These are phyloP conservation scores for Zygosaccharomyces gambellarensis DNA, from an alignment of 805 yeast genomes.

Conservation along the genomic window DNA sequence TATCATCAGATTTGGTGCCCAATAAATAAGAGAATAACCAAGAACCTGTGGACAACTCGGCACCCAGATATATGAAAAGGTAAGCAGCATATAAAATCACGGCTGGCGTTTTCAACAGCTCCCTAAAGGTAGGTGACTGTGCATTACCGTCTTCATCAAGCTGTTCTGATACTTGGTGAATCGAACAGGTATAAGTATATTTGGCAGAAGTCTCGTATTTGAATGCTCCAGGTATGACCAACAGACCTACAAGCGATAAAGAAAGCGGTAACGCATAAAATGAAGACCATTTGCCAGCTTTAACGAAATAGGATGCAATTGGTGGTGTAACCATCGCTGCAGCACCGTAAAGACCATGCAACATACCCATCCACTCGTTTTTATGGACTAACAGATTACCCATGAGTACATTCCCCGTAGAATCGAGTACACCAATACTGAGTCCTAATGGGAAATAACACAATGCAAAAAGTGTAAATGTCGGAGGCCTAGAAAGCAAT, in stretches of 20 bases:
- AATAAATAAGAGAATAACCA: slow-evolving; percentile 65
- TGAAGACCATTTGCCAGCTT: slow-evolving; percentile 28
- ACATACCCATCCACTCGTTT: slow-evolving; percentile 53
- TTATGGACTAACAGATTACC: slow-evolving; percentile 40
- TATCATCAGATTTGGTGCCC: slow-evolving; percentile 47
- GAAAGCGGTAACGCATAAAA: slow-evolving; percentile 34
- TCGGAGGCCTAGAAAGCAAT: slow-evolving; percentile 24
- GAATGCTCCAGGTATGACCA: slow-evolving; percentile 41
- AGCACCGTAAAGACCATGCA: slow-evolving; percentile 67
- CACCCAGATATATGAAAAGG: slow-evolving; percentile 61
- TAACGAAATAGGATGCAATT: slow-evolving; percentile 44
- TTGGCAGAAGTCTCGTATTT: slow-evolving; percentile 39
- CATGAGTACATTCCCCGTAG: slow-evolving; percentile 32
- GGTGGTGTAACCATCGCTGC: slow-evolving; percentile 72
- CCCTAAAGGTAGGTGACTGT: slow-evolving; percentile 6
- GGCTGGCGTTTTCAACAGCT: slow-evolving; percentile 29
- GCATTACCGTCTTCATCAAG: slow-evolving; percentile 18
- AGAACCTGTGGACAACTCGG: slow-evolving; percentile 64
- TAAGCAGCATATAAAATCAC: slow-evolving; percentile 49
- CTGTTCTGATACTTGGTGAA: slow-evolving; percentile 18
- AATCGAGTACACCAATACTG: slow-evolving; percentile 33
- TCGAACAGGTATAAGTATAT: slow-evolving; percentile 28
- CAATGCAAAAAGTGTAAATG: slow-evolving; percentile 20
- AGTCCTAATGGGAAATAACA: slow-evolving; percentile 34
- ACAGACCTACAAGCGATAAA: slow-evolving; percentile 35